Percentiles rank a stretch among this genome's conserved stretches.
phyloP scores from a whole-genome alignment of 2,329 filamentous ascomycete species.

The Ceratocystis colombiana region DNA sequence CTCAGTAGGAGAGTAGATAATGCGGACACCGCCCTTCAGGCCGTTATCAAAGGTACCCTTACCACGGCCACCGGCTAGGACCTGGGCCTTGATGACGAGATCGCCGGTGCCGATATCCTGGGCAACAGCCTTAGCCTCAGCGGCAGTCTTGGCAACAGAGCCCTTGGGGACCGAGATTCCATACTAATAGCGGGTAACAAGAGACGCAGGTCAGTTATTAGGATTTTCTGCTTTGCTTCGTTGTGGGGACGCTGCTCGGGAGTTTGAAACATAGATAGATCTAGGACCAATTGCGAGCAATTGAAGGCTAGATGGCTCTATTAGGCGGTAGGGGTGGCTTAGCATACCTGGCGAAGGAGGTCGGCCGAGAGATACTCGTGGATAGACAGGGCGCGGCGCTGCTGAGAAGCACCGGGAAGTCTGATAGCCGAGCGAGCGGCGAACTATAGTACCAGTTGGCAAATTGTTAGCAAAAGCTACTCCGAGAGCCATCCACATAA shows the following conservation, averaged over 20 bases:
- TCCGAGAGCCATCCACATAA: conserved; percentile 21
- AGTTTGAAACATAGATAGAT: too few relatives aligned
- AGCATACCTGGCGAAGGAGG: conserved; percentile 62
- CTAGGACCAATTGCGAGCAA: neutral
- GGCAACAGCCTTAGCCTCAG: conserved; percentile 85
- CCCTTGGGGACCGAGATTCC: conserved; percentile 89
- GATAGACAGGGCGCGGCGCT: conserved; percentile 83
- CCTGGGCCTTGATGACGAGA: conserved; percentile 99
- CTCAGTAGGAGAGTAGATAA: conserved; percentile 95
- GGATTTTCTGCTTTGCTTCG: neutral
- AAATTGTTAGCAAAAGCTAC: conserved; percentile 16
- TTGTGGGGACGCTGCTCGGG: neutral
- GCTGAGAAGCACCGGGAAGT: conserved; percentile 59
- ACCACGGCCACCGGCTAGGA: conserved; percentile 92
- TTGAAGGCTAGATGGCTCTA: neutral
- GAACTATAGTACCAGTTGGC: conserved; percentile 28
- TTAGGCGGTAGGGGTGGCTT: neutral
- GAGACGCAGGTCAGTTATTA: conserved; percentile 20
- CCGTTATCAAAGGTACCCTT: conserved; percentile 98
- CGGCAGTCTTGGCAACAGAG: conserved; percentile 67
- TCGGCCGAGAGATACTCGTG: conserved; percentile 97
- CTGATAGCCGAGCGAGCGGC: conserved; percentile 40
- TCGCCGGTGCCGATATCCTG: conserved; percentile 87
- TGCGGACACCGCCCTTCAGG: conserved; percentile 94
- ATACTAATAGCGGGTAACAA: conserved; percentile 50